Evolutionary conservation across 208 protist genomes (phyloP).

Genomic region (Acanthamoeba comandoni): DNA sequence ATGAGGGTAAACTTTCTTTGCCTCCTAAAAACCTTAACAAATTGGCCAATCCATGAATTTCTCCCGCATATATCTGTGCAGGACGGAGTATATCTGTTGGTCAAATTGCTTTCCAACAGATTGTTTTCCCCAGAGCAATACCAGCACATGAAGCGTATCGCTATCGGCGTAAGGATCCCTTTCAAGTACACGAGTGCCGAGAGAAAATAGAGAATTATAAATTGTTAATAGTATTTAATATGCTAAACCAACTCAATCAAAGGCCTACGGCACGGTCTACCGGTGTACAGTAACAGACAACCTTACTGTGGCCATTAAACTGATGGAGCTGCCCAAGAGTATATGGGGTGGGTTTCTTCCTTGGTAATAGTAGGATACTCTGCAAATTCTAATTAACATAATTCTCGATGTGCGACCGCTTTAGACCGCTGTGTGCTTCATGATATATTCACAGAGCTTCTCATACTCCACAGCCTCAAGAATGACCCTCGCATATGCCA

Average conservation of each 20-base stretch:
- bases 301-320: constrained; percentile 80
- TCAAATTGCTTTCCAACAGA: constrained; percentile 67
- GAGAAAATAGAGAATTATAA: background rate
- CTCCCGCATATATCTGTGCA: background rate
- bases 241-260: background rate
- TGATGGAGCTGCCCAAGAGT: constrained; percentile 77
- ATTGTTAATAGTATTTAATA: background rate
- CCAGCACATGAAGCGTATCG: constrained; percentile 74
- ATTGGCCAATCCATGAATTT: too few species aligned
- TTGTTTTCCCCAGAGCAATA: constrained; percentile 77
- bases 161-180: constrained; percentile 74
- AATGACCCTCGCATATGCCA: constrained; percentile 82
- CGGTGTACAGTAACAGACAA: constrained; percentile 78
- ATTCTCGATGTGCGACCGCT: constrained; percentile 17
- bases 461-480: constrained; percentile 87
- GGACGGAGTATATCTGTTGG: constrained; percentile 30
- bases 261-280: constrained; percentile 86
- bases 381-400: constrained; percentile 36
- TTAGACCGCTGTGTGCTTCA: constrained; percentile 87
- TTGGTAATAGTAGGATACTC: background rate
- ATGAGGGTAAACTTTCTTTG: constrained; percentile 73
- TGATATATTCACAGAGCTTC: constrained; percentile 89
- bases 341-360: constrained; percentile 37
- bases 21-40: constrained; percentile 72
- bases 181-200: background rate